phyloP scores from a whole-genome alignment of 73 alveolate genomes.

The Tetrahymena borealis region DNA sequence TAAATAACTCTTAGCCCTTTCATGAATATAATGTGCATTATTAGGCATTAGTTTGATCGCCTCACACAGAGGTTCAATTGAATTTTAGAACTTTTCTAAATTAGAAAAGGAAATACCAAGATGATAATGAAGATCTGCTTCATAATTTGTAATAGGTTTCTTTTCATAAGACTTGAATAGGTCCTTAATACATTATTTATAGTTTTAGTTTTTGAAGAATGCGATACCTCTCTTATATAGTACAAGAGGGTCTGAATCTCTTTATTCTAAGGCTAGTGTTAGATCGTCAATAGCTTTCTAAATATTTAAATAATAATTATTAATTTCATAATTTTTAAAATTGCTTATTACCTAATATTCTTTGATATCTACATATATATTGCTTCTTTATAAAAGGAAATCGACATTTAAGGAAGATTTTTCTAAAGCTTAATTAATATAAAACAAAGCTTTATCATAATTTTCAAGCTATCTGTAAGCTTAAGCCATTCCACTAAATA shows the following conservation, averaged over 20 bases:
- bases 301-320: neutral
- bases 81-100: slow-evolving; percentile 69
- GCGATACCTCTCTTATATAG: slow-evolving; percentile 76
- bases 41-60: slow-evolving; percentile 46
- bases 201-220: slow-evolving; percentile 57
- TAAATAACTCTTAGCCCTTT: slow-evolving; percentile 85
- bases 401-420: slow-evolving; percentile 48
- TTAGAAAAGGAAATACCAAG: slow-evolving; percentile 78
- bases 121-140: slow-evolving; percentile 83
- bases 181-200: slow-evolving; percentile 58
- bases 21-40: slow-evolving; percentile 74
- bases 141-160: slow-evolving; percentile 69
- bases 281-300: slow-evolving; percentile 64
- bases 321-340: neutral
- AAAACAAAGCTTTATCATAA: slow-evolving; percentile 71
- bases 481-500: slow-evolving; percentile 72
- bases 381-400: slow-evolving; percentile 68
- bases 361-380: slow-evolving; percentile 49
- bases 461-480: slow-evolving; percentile 63
- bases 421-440: slow-evolving; percentile 59
- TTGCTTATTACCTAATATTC: neutral
- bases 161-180: slow-evolving; percentile 58
- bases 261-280: slow-evolving; percentile 50
- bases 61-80: slow-evolving; percentile 70
- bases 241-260: slow-evolving; percentile 67